These are phyloP conservation scores for Citrus cavaleriei DNA, from an alignment of 345 rosid genomes.

Conservation along the genomic window DNA sequence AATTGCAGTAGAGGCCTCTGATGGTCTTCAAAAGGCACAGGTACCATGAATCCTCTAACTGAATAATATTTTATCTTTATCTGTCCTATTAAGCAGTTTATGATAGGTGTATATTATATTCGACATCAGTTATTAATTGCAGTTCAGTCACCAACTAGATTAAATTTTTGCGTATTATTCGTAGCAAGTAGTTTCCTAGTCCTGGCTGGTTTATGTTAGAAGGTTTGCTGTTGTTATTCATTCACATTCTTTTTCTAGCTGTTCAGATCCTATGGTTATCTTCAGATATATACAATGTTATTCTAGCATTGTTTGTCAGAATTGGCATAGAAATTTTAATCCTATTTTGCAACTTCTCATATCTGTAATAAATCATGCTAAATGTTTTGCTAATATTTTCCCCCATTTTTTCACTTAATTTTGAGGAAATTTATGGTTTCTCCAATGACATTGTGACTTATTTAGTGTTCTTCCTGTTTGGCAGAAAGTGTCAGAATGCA, in stretches of 20 bases:
- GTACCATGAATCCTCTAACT: constrained; percentile 27
- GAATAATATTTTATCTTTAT: background rate
- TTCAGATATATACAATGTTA: background rate
- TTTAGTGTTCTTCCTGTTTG: constrained; percentile 21
- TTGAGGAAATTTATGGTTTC: background rate
- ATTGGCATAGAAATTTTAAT: background rate
- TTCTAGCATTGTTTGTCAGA: background rate
- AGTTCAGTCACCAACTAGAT: background rate
- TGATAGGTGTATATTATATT: background rate
- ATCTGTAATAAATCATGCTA: background rate
- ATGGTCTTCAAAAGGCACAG: constrained; percentile 86
- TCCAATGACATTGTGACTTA: constrained; percentile 8
- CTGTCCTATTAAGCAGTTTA: background rate
- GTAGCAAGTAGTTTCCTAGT: background rate
- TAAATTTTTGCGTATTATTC: background rate
- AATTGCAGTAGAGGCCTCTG: constrained; percentile 84
- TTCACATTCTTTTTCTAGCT: background rate
- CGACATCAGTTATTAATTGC: background rate
- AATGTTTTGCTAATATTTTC: background rate
- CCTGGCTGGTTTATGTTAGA: background rate
- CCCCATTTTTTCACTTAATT: background rate
- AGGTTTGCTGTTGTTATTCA: background rate
- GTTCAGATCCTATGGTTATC: background rate
- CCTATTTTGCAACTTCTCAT: background rate
- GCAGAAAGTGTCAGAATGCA: constrained; percentile 79